Evolutionary conservation across 192 early-diverging fungal species (phyloP), one percentile per base, ranked within the genome.

Genomic region (Geranomyces michiganensis): DNA sequence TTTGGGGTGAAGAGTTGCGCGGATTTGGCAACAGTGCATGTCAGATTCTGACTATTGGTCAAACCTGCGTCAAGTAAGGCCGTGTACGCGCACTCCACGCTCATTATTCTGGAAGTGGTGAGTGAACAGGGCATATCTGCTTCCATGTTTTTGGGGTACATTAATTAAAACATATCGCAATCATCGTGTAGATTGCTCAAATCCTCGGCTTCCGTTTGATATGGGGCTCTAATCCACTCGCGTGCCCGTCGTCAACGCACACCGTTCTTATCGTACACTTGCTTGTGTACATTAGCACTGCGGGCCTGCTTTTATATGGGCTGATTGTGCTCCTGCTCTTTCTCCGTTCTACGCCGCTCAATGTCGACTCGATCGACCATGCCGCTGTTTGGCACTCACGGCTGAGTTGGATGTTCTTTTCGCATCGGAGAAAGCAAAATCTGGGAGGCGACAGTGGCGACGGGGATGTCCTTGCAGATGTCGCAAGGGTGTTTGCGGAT

Each of bases 401-500:
- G 48, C 51, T 81, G 13, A 41, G 31, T 19, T 65, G 73, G 26
- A 12, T 77, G 15, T 81, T 75, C 31, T 56, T 70, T 69, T 72
- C 58, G 75, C 72, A 0, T 66, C 66, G 56, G 29, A 41, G 27
- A 55, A 72, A 44, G 26, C 62, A 64, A 29, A 41, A n/a, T 5
- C 21, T 64, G 41, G 66, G 48, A 1, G 44, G 41, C 13, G 43
- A 60, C 0, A 41, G 26, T 47, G 67, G 56, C 27, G 61, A 65
- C 43, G 61, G 61, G 19, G 71, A 72, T 56, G 64, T 82, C 5
- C 53, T 82, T 22, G 33, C 69, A n/a, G 73, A 77, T 62, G 77
- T 82, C n/a, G 81, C 81, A 7, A 58, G 73, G 49, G 63, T 77
- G n/a, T 77, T 82, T 70, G 81, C 75, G 12, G 77, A 82, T 19